Base-by-base conservation (phyloP, 768 basidiomycete genomes). In the Naganishia kalamii region DNA sequence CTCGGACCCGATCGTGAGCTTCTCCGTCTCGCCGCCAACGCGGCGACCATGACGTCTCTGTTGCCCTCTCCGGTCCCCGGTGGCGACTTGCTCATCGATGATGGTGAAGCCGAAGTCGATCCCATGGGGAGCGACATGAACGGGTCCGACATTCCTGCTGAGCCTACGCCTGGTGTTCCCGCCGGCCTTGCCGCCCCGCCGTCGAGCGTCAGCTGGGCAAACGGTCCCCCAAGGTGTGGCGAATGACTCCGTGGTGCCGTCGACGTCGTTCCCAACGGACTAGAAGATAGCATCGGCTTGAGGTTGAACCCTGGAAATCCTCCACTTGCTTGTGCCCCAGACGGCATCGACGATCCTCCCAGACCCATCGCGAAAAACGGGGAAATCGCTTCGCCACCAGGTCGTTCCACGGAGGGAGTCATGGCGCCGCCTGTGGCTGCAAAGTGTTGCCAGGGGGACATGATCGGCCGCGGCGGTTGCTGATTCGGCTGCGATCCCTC, bases 161-260 rank as follows among this genome's bases (percentile, higher is more conserved):
- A 49, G n/a, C n/a, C 17, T 37, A 60, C n/a, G 21, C 27, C 19
- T 23, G 21, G 25, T 6, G 37, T n/a, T 29, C 44, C 60, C 15
- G 61, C 27, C 10, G 30, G 29, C 6, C 23, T 21, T 40, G 57
- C 68, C 69, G 41, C 35, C 41, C 32, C 63, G 8, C 72, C 70
- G 13, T 70, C 72, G 37, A 77, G 68, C 46, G 75, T 77, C 35
- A 77, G 62, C 40, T 69, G 57, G 63, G 75, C 76, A 60, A 77
- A 77, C 1, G 76, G 76, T 29, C 73, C 74, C 2, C 76, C 76
- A 6, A 77, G 57, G 65, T 75, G 74, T 1, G 76, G 76, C 63
- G 74, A 75, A 62, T 65, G 68, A 49, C 50, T 62, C 23, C 50
- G 41, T 17, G 60, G 48, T 19, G 19, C 23, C 41, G 61, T 32